A percentile compares a stretch with the other conserved stretches of the same genome.
Conservation (phyloP, 2,329 filamentous ascomycete species). For the Macrophomina phaseolina region DNA sequence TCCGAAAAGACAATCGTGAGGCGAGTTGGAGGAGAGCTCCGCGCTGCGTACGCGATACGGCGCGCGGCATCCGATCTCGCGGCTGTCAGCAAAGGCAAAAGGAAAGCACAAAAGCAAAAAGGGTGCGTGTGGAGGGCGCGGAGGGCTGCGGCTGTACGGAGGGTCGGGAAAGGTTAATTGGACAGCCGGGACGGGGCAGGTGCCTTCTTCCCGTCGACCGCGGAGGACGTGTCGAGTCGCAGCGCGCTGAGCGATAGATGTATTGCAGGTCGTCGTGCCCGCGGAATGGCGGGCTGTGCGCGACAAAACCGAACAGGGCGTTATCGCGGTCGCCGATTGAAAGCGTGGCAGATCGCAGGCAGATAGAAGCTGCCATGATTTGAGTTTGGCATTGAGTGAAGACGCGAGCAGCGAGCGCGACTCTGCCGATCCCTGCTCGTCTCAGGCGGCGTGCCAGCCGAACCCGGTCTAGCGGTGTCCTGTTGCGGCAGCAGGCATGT, state of each 20-base stretch:
- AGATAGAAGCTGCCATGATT: neutral
- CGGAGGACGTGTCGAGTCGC: neutral
- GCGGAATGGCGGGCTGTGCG: neutral
- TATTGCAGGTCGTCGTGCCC: neutral
- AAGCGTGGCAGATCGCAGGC: neutral
- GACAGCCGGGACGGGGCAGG: neutral
- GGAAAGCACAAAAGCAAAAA: neutral
- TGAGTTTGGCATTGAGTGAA: constrained; percentile 16
- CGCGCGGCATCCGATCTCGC: constrained; percentile 6
- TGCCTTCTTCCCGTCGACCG: neutral
- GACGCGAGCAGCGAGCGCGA: neutral
- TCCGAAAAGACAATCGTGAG: constrained; percentile 8
- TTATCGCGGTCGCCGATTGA: constrained; percentile 2
- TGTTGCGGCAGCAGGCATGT: constrained; percentile 16
- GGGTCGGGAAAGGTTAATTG: constrained; percentile 22
- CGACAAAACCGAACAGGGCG: too few species aligned
- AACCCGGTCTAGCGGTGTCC: constrained; percentile 12
- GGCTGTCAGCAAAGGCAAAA: constrained; percentile 12
- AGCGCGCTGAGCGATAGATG: neutral
- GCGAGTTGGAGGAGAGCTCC: neutral
- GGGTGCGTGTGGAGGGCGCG: neutral
- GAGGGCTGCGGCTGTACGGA: constrained; percentile 21
- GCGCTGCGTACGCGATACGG: constrained; percentile 1
- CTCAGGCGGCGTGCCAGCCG: constrained; percentile 9
- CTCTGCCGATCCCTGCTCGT: constrained; percentile 20